Conservation (phyloP, 139 green algal genomes). For the Chlorella sp. region DNA sequence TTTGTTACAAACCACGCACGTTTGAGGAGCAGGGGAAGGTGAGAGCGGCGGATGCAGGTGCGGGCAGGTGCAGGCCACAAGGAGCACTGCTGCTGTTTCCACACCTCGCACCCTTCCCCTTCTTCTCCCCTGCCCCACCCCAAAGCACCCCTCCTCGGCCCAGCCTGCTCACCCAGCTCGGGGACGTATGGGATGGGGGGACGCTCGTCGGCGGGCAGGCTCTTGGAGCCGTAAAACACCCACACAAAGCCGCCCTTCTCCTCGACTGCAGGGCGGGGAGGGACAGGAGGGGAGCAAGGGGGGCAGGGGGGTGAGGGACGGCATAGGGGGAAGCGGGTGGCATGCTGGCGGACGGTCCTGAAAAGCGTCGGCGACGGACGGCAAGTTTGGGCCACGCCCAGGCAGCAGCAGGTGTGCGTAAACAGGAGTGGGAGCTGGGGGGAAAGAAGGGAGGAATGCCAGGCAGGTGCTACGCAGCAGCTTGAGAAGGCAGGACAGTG, state of each 20-base stretch:
- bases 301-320: no score
- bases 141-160: neutral
- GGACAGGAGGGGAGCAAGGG: no score
- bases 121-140: no score
- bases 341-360: neutral
- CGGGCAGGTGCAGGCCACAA: no score
- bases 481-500: no score
- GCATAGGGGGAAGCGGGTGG: neutral
- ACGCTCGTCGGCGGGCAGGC: slow-evolving; percentile 73
- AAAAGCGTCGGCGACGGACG: neutral
- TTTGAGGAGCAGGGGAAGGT: neutral
- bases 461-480: no score
- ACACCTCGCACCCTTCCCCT: no score
- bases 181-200: slow-evolving; percentile 77
- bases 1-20: no score
- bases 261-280: slow-evolving; percentile 46
- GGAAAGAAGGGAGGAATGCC: no score
- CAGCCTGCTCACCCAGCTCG: slow-evolving; percentile 61
- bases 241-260: slow-evolving; percentile 85
- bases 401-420: neutral
- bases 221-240: slow-evolving; percentile 80
- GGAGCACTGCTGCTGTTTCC: no score
- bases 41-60: neutral
- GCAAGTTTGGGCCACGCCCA: no score
- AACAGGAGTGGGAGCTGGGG: no score